These are phyloP conservation scores for Alloteropsis angusta DNA, from an alignment of 202 grass and related monocot genomes.

Conservation along the genomic window DNA sequence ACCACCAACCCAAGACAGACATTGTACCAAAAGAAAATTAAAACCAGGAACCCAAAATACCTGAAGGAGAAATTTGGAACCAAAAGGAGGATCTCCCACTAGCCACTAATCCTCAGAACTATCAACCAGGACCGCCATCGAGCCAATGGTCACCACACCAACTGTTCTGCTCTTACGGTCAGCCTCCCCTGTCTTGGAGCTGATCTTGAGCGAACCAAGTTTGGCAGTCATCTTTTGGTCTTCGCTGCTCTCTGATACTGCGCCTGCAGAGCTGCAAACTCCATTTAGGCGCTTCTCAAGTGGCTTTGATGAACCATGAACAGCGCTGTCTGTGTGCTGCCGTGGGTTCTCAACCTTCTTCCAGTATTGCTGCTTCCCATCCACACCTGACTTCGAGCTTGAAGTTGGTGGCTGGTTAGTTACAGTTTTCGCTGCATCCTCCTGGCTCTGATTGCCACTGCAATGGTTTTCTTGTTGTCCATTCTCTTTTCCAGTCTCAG, in stretches of 20 bases:
- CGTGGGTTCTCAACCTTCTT: conserved; percentile 43
- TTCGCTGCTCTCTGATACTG: neutral
- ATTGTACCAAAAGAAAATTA: neutral
- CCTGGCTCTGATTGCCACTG: conserved; percentile 11
- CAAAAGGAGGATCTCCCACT: neutral
- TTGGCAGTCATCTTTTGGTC: conserved; percentile 24
- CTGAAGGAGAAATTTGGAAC: neutral
- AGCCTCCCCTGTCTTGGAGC: conserved; percentile 2
- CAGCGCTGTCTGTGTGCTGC: neutral
- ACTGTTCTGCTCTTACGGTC: conserved; percentile 10
- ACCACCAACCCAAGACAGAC: neutral
- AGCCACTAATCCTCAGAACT: conserved; percentile 1
- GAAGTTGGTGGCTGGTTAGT: neutral
- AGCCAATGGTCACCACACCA: conserved; percentile 71
- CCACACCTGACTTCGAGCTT: conserved; percentile 12
- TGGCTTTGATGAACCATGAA: neutral
- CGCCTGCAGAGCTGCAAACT: neutral
- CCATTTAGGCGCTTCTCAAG: conserved; percentile 12
- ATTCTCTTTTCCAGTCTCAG: conserved; percentile 22
- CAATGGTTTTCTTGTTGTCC: neutral
- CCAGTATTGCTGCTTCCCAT: conserved; percentile 49
- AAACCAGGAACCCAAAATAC: neutral
- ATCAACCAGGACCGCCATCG: conserved; percentile 53
- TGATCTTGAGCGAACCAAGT: conserved; percentile 42
- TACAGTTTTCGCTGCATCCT: neutral